Conservation (phyloP, 352 stramenopile genomes). For the Globisporangium carolinianum region DNA sequence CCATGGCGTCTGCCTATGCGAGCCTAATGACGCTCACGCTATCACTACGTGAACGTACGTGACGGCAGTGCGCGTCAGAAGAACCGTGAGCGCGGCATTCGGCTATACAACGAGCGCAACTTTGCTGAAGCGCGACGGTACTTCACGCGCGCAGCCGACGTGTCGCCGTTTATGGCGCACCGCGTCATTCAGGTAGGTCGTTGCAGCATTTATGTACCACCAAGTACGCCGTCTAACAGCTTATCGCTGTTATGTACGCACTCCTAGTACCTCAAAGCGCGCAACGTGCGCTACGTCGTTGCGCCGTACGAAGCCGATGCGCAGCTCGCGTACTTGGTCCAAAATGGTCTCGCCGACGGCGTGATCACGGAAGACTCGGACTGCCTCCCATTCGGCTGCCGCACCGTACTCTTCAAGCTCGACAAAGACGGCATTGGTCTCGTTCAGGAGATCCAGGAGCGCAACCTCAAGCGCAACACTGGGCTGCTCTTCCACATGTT, state of each 20-base stretch:
- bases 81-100: slow-evolving; percentile 54
- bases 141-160: slow-evolving; percentile 64
- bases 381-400: slow-evolving; percentile 90
- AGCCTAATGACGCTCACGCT: not conserved
- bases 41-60: too few species aligned
- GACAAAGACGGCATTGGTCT: slow-evolving; percentile 79
- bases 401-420: slow-evolving; percentile 94
- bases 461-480: slow-evolving; percentile 71
- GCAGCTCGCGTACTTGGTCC: slow-evolving; percentile 90
- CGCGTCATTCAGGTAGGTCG: slow-evolving; percentile 57
- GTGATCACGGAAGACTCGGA: slow-evolving; percentile 97
- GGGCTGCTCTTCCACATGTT: slow-evolving; percentile 73
- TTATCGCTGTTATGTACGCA: too few species aligned
- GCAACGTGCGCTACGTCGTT: slow-evolving; percentile 88
- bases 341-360: slow-evolving; percentile 77
- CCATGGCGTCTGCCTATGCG: not conserved
- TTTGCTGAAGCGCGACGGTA: slow-evolving; percentile 59
- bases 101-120: slow-evolving; percentile 48
- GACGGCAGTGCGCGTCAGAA: slow-evolving; percentile 46
- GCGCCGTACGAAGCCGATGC: slow-evolving; percentile 97
- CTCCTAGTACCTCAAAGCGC: slow-evolving; percentile 38
- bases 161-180: slow-evolving; percentile 77
- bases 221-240: too few species aligned
- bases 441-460: slow-evolving; percentile 78
- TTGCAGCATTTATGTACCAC: too few species aligned